Evolutionary conservation across 768 basidiomycete species (phyloP), one percentile per base, ranked within the genome.

Genomic region (Thelephora aurantiotincta): DNA sequence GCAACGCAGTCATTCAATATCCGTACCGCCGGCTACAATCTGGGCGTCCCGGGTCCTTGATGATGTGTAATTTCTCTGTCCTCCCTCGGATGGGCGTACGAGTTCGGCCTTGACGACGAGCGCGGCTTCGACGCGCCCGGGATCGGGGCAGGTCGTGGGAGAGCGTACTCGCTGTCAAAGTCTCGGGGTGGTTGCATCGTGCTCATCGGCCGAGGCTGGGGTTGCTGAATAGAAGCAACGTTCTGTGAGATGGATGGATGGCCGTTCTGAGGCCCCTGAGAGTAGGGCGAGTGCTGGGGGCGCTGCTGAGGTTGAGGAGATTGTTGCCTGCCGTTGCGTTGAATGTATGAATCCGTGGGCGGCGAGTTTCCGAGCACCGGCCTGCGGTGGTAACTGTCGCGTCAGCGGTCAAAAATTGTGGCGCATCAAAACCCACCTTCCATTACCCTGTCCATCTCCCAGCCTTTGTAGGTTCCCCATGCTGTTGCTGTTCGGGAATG

Each of bases 211-310:
- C 66, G 63, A 33, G 62, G 58, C 38, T 69, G 60, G 33, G 66
- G 63, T 50, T 67, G 68, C 58, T 73, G 72, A 50, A 71, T 65
- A 61, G 69, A 63, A 54, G 62, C 58, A 20, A 62, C 60, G 36
- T 65, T 63, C 54, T 72, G 74, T 23, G 72, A 69, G 35, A 73
- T 57, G 11, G 74, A 68, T 3, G 70, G 71, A 30, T 75, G 69
- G 19, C 47, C 44, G 6, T 62, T 62, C 19, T 71, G 64, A 1
- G 71, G 58, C 26, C 68, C 65, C 46, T 71, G 72, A 33, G 70
- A 65, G 60, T 68, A 68, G 11, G 68, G 65, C 43, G 68, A 66
- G 53, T 72, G 68, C 13, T 61, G 64, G 50, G 68, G 64, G 14
- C 67, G 65, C 19, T 66, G 69, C 14, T 68, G 62, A 6, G 68